phyloP scores from a whole-genome alignment of 78 protist genomes.

The Protostelium mycophagum region DNA sequence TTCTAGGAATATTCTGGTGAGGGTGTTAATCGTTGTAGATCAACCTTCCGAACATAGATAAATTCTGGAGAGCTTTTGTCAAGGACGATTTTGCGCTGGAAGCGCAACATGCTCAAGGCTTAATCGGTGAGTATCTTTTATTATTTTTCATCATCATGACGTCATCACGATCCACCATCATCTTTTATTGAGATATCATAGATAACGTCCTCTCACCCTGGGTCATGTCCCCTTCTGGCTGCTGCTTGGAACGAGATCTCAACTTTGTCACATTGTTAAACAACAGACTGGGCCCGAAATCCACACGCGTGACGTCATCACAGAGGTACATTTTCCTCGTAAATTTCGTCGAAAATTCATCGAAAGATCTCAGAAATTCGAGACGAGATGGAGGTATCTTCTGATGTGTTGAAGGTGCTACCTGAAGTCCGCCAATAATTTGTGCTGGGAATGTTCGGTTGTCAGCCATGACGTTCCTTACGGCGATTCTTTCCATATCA shows the following conservation, averaged over 20 bases:
- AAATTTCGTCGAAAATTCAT: too few species aligned
- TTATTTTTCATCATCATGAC: too few species aligned
- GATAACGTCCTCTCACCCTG: not conserved
- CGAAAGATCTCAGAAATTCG: too few species aligned
- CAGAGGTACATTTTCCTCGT: too few species aligned
- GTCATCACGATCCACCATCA: not conserved
- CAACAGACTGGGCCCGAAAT: conserved; percentile 52
- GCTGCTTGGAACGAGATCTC: conserved; percentile 40
- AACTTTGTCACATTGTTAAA: conserved; percentile 47
- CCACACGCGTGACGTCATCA: conserved; percentile 33
- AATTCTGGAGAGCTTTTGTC: not conserved
- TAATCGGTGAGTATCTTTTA: not conserved
- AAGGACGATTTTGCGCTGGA: not conserved
- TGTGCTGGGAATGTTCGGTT: conserved; percentile 5
- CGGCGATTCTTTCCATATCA: conserved; percentile 55
- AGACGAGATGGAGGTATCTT: too few species aligned
- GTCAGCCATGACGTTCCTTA: conserved; percentile 49
- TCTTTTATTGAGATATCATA: not conserved
- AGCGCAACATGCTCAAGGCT: not conserved
- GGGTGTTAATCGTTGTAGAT: too few species aligned
- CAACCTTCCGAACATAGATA: not conserved
- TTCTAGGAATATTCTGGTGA: too few species aligned
- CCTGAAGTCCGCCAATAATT: conserved; percentile 16
- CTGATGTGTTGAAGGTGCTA: conserved; percentile 15
- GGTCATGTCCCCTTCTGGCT: not conserved